These are phyloP conservation scores for Fibroporia radiculosa DNA, from an alignment of 768 basidiomycete species.

Conservation along the genomic window DNA sequence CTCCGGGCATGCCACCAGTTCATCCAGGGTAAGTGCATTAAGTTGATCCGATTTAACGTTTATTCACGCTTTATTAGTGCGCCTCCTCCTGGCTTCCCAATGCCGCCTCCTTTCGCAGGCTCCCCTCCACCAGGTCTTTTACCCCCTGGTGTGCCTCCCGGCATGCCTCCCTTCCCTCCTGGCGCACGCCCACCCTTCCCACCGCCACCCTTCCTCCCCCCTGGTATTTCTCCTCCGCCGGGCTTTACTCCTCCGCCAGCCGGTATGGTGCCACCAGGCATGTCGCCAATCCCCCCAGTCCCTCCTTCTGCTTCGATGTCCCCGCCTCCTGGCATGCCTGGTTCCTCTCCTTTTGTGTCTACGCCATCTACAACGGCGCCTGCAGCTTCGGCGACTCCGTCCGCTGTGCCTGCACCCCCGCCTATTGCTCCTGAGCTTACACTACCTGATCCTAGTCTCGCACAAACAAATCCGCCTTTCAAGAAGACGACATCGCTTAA, in stretches of 20 bases:
- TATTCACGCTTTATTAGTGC: slow-evolving; percentile 23
- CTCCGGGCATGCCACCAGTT: slow-evolving; percentile 37
- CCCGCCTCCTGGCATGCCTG: slow-evolving; percentile 20
- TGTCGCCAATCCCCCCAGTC: slow-evolving; percentile 15
- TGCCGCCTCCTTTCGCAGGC: slow-evolving; percentile 22
- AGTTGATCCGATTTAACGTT: background rate
- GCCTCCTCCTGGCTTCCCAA: slow-evolving; percentile 47
- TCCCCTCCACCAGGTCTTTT: slow-evolving; percentile 40
- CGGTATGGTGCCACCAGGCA: slow-evolving; percentile 15
- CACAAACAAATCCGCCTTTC: slow-evolving; percentile 63
- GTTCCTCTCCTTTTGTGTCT: slow-evolving; percentile 20
- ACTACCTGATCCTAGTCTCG: slow-evolving; percentile 49
- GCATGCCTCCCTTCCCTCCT: slow-evolving; percentile 31
- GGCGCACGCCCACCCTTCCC: slow-evolving; percentile 27
- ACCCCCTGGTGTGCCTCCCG: slow-evolving; percentile 29
- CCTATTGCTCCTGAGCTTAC: slow-evolving; percentile 23
- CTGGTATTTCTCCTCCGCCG: slow-evolving; percentile 24
- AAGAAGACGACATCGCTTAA: slow-evolving; percentile 74
- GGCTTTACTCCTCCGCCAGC: slow-evolving; percentile 25
- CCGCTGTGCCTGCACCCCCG: slow-evolving; percentile 18
- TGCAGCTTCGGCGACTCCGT: slow-evolving; percentile 19
- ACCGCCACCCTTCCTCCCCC: slow-evolving; percentile 30
- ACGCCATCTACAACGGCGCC: slow-evolving; percentile 22
- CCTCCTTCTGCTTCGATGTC: slow-evolving; percentile 17
- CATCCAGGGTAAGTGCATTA: slow-evolving; percentile 4